These are phyloP conservation scores for Cyberlindnera xylosilytica DNA, from an alignment of 805 yeast genomes.

Conservation along the genomic window DNA sequence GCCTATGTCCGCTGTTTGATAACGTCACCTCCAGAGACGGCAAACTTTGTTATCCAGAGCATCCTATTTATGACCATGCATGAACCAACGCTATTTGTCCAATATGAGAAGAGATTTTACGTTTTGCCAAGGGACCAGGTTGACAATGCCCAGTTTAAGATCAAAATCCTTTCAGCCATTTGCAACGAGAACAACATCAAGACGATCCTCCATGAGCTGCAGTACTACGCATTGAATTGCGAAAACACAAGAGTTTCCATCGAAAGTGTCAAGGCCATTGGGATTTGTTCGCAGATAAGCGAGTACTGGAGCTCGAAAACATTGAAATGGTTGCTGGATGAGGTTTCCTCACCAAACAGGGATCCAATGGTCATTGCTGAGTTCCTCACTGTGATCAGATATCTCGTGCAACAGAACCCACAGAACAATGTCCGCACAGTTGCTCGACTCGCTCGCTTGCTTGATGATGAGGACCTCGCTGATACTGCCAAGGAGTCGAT, in stretches of 20 bases:
- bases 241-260: slow-evolving; percentile 29
- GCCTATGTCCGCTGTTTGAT: slow-evolving; percentile 44
- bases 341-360: slow-evolving; percentile 34
- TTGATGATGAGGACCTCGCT: slow-evolving; percentile 27
- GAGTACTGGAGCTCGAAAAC: slow-evolving; percentile 49
- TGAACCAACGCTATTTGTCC: slow-evolving; percentile 34
- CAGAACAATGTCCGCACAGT: slow-evolving; percentile 51
- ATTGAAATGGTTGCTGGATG: slow-evolving; percentile 59
- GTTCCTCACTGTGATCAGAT: slow-evolving; percentile 68
- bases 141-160: slow-evolving; percentile 47
- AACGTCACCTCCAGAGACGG: slow-evolving; percentile 33
- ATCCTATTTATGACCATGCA: slow-evolving; percentile 38
- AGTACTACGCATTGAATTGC: slow-evolving; percentile 45
- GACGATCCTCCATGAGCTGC: slow-evolving; percentile 56
- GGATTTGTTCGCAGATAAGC: slow-evolving; percentile 51
- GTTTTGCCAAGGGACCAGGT: slow-evolving; percentile 52
- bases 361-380: slow-evolving; percentile 48
- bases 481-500: slow-evolving; percentile 73
- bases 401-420: slow-evolving; percentile 63
- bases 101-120: slow-evolving; percentile 46
- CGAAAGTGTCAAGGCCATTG: slow-evolving; percentile 60
- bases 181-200: slow-evolving; percentile 51
- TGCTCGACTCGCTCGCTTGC: slow-evolving; percentile 42
- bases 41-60: slow-evolving; percentile 43
- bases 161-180: slow-evolving; percentile 59